phyloP scores from a whole-genome alignment of 305 asterid species.

The Fraxinus albicans region DNA sequence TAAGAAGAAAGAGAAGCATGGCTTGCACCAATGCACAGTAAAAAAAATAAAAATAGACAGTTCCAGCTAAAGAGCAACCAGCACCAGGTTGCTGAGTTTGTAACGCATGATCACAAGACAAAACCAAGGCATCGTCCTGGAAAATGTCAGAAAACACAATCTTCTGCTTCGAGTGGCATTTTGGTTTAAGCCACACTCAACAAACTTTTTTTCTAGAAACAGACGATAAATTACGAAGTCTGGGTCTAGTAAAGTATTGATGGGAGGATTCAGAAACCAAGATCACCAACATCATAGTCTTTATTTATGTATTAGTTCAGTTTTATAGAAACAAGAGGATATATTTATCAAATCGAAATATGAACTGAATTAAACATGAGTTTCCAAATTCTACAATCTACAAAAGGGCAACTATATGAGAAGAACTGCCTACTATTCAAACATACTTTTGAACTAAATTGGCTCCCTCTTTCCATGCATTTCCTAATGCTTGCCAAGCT shows the following conservation, averaged over 20 bases:
- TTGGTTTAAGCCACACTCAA: neutral
- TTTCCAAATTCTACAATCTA: neutral
- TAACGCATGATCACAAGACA: neutral
- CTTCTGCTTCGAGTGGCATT: neutral
- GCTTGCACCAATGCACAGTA: neutral
- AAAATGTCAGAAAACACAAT: neutral
- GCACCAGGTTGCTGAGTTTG: neutral
- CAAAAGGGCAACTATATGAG: neutral
- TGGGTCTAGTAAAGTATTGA: neutral
- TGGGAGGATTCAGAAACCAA: neutral
- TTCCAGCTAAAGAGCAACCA: neutral
- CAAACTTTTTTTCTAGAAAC: neutral
- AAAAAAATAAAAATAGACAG: neutral
- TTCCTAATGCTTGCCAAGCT: slow-evolving; percentile 58
- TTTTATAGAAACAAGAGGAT: neutral
- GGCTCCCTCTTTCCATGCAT: slow-evolving; percentile 48
- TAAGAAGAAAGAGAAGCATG: neutral
- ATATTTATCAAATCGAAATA: neutral
- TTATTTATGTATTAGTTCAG: neutral
- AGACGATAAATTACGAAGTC: neutral
- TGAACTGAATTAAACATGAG: neutral
- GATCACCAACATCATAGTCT: neutral
- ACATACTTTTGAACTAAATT: slow-evolving; percentile 44
- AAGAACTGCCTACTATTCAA: neutral
- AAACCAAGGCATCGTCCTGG: neutral